Evolutionary conservation across 495 filamentous ascomycete genomes (phyloP).

Genomic region (Lasiosphaeris hirsuta): DNA sequence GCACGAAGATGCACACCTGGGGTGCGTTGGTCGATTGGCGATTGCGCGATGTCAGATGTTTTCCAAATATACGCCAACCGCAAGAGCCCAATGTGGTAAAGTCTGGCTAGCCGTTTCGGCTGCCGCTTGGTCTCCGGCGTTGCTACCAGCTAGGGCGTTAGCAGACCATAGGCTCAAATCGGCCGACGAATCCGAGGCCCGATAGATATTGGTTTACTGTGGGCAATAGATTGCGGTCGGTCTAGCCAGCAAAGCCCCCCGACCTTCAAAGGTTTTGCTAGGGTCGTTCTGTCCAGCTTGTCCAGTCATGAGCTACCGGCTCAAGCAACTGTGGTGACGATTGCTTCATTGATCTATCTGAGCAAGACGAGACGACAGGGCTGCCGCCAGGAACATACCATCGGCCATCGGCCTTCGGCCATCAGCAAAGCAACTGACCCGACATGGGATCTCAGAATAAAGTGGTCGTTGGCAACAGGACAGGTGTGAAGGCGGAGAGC

Average conservation of each 20-base stretch:
- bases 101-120: conserved; percentile 17
- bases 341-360: no score
- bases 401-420: no score
- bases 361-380: no score
- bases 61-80: conserved; percentile 10
- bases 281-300: background rate
- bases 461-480: no score
- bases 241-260: conserved; percentile 9
- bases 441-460: no score
- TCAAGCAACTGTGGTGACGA: background rate
- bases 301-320: background rate
- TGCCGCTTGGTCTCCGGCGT: conserved; percentile 2
- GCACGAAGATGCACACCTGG: no score
- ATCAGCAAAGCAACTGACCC: no score
- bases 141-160: conserved; percentile 6
- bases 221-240: conserved; percentile 17
- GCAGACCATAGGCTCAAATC: conserved; percentile 18
- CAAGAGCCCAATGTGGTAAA: background rate
- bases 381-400: no score
- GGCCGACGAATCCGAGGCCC: conserved; percentile 16
- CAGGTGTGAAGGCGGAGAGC: no score
- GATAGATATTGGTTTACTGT: conserved; percentile 18
- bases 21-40: background rate
- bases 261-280: background rate
- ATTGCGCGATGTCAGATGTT: conserved; percentile 9